Base-by-base conservation (phyloP, 2,329 filamentous ascomycete genomes). In the Ceratocystis smalleyi region DNA sequence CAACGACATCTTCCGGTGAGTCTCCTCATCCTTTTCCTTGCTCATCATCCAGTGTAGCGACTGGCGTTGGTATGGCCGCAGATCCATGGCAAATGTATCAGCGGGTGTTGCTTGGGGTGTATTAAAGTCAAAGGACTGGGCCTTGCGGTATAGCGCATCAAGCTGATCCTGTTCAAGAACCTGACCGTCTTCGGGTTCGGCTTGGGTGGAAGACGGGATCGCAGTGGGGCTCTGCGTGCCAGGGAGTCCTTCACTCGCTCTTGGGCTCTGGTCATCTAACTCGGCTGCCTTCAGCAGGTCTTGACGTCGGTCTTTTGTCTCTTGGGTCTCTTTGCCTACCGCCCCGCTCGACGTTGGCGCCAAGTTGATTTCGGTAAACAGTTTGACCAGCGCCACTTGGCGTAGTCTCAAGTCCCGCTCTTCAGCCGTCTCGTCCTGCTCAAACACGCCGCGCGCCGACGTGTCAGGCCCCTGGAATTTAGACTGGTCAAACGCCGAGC, bases 121-220 rank as follows among this genome's bases (percentile, higher is more conserved):
- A 71, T 84, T 83, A 71, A 99, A 97, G 73, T 99, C 94, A 70
- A 97, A 97, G 0, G 90, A 91, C 71, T 99, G 94, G 0, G 94
- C 94, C 72, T 99, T 99, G 71, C 87, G 89, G 74, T 99, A 99
- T 1, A 99, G 76, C 0, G 88, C 84, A 72, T 99, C 94, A 2
- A 99, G 85, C 72, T 99, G 94, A 70, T 95, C 91, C 73, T 97
- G 90, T 71, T 97, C 91, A 0, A 99, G 80, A 74, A 96, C 91
- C 69, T 96, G 91, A 0, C 79, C 78, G 59, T 88, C 88, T 8
- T 87, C 88, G 4, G 79, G 62, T 8, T 27, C 55, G 7, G 43
- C 43, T 6, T 30, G 17, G 8, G 40, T 45, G 2, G 55, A 30
- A 35, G 47, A 8, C 15, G 43, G 3, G 22, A 30, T 54, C 35